These are phyloP conservation scores for Fraxinus latifolia DNA, from an alignment of 305 asterid species.

Conservation along the genomic window DNA sequence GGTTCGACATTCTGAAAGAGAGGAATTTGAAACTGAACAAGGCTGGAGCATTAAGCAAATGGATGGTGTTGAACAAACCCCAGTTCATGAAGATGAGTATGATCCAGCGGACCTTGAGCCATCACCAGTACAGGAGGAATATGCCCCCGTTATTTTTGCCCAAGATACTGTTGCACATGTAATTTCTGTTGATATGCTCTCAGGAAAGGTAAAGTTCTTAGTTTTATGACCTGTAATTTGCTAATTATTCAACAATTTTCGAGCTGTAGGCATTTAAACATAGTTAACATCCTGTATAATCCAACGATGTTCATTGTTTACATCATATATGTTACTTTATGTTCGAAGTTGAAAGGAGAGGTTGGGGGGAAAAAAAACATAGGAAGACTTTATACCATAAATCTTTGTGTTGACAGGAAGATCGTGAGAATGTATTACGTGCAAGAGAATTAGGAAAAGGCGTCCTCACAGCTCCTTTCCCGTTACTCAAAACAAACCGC, in stretches of 20 bases:
- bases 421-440: slow-evolving; percentile 89
- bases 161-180: slow-evolving; percentile 98
- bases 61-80: slow-evolving; percentile 74
- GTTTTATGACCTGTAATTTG: neutral
- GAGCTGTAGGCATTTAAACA: neutral
- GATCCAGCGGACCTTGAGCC: slow-evolving; percentile 64
- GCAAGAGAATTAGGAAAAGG: slow-evolving; percentile 98
- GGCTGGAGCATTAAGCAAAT: slow-evolving; percentile 93
- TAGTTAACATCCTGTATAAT: neutral
- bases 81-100: slow-evolving; percentile 83
- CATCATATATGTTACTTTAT: neutral
- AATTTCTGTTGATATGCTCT: slow-evolving; percentile 87
- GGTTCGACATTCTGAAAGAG: slow-evolving; percentile 79
- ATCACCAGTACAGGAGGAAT: slow-evolving; percentile 83
- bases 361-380: neutral
- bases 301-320: neutral
- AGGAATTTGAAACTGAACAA: slow-evolving; percentile 74
- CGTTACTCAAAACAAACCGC: slow-evolving; percentile 83
- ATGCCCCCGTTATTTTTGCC: slow-evolving; percentile 95
- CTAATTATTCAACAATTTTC: neutral
- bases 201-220: slow-evolving; percentile 71
- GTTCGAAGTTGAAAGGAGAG: neutral
- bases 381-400: slow-evolving; percentile 5
- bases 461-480: slow-evolving; percentile 96
- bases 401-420: slow-evolving; percentile 64